Conservation (phyloP, 148 eudicot species). For the Dianthus caryophyllus region DNA sequence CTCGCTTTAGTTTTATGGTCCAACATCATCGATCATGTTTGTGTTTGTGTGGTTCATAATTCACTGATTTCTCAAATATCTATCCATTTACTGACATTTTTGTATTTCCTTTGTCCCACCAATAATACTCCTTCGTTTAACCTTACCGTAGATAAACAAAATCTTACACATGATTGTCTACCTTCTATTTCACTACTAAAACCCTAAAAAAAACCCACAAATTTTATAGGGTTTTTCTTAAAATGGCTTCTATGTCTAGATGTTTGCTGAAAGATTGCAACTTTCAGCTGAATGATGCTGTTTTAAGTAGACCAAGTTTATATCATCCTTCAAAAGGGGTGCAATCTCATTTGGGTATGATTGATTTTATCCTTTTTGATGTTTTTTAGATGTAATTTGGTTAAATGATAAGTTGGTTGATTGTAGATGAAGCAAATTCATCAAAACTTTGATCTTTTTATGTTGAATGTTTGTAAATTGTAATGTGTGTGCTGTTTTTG, state of each 20-base stretch:
- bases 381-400: background rate
- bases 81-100: slow-evolving; percentile 19
- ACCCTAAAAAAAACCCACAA: background rate
- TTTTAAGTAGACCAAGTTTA: slow-evolving; percentile 31
- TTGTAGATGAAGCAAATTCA: too few relatives aligned
- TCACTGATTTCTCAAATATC: slow-evolving; percentile 11
- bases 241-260: slow-evolving; percentile 47
- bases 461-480: too few relatives aligned
- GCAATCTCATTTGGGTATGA: slow-evolving; percentile 32
- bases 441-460: too few relatives aligned
- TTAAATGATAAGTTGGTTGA: too few relatives aligned
- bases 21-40: background rate
- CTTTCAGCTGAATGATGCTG: slow-evolving; percentile 34
- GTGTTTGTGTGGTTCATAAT: slow-evolving; percentile 21
- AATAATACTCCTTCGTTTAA: background rate
- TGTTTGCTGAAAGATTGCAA: slow-evolving; percentile 44
- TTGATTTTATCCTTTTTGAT: slow-evolving; percentile 7
- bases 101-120: slow-evolving; percentile 18
- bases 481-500: too few relatives aligned
- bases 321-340: slow-evolving; percentile 23
- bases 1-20: too few relatives aligned
- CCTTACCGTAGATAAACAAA: background rate
- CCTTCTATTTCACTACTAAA: slow-evolving; percentile 5
- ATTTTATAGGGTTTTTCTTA: background rate
- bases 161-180: slow-evolving; percentile 1